These are phyloP conservation scores for Fusarium citri DNA, from an alignment of 2,329 filamentous ascomycete genomes.

Conservation along the genomic window DNA sequence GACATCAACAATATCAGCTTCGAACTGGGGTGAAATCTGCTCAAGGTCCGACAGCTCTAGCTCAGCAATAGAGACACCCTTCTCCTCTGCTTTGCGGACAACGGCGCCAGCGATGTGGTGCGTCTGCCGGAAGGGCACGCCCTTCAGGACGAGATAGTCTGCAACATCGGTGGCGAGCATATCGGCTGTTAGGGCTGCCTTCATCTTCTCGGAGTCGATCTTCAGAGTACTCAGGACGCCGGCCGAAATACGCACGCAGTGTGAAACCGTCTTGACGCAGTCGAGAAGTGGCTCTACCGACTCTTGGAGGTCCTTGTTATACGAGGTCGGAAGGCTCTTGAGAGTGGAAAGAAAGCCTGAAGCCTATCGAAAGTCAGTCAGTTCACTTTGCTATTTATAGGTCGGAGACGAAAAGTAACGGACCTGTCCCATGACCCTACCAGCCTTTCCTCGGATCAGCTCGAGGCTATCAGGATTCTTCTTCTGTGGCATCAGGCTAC, in stretches of 20 bases:
- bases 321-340: not conserved
- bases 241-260: not conserved
- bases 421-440: not conserved
- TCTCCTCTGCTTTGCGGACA: not conserved
- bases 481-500: not conserved
- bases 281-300: not conserved
- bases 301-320: not conserved
- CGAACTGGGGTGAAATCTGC: not conserved
- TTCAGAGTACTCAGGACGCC: not conserved
- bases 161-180: not conserved
- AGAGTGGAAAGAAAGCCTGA: not conserved
- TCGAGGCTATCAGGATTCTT: not conserved
- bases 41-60: not conserved
- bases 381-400: not conserved
- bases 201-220: not conserved
- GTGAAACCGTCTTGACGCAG: not conserved
- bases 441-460: not conserved
- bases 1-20: not conserved
- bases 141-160: not conserved
- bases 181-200: not conserved
- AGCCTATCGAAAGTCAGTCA: not conserved
- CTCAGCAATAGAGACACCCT: not conserved
- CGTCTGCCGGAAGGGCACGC: not conserved
- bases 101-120: not conserved
- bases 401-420: not conserved